A percentile compares a stretch with the other conserved stretches of the same genome.
phyloP scores from a whole-genome alignment of 2,329 filamentous ascomycete species.

The Pestalotiopsis sp. region DNA sequence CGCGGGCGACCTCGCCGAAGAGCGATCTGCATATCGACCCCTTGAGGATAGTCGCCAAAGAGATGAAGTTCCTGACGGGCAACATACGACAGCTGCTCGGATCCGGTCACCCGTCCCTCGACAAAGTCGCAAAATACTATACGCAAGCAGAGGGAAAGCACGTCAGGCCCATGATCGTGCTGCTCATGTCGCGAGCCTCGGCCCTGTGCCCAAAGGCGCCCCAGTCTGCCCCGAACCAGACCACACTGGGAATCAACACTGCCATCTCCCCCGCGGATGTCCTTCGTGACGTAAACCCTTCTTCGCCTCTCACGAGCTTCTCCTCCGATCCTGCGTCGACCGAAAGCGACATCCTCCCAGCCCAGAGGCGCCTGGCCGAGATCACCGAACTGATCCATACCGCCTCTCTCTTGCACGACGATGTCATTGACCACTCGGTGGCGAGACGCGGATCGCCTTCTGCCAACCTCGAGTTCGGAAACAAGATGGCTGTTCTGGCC shows the following conservation, averaged over 20 bases:
- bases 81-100: constrained; percentile 93
- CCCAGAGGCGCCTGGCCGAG: constrained; percentile 88
- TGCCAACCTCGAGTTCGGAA: constrained; percentile 93
- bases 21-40: constrained; percentile 79
- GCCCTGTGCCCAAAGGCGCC: constrained; percentile 68
- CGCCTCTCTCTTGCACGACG: constrained; percentile 93
- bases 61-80: constrained; percentile 93
- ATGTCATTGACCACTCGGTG: constrained; percentile 92
- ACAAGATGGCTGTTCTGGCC: constrained; percentile 98
- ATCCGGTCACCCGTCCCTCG: constrained; percentile 90
- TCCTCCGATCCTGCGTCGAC: constrained; percentile 44
- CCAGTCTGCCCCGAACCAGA: constrained; percentile 39
- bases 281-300: constrained; percentile 82
- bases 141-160: constrained; percentile 96
- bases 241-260: constrained; percentile 48
- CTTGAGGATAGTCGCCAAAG: constrained; percentile 85
- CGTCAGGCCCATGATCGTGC: constrained; percentile 87
- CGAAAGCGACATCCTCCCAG: constrained; percentile 77
- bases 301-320: constrained; percentile 54
- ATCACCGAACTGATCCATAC: constrained; percentile 98
- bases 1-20: constrained; percentile 52
- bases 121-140: constrained; percentile 97
- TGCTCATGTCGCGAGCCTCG: constrained; percentile 95
- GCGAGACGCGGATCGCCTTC: constrained; percentile 82
- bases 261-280: constrained; percentile 55